Conservation (phyloP, 2,329 filamentous ascomycete genomes). For the Diaporthe sp. region DNA sequence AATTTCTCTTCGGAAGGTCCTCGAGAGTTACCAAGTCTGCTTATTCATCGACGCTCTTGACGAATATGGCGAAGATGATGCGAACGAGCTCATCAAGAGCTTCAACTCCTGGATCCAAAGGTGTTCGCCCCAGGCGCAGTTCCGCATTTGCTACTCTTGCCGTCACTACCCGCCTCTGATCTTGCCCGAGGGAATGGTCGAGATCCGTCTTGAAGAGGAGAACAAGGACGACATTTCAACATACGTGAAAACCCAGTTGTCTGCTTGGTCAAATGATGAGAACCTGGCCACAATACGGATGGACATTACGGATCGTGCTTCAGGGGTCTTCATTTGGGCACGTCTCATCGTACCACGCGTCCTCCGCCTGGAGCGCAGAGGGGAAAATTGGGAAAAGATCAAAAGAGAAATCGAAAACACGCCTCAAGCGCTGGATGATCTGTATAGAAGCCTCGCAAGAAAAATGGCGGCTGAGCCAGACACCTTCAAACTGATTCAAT, state of each 20-base stretch:
- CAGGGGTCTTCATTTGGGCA: constrained; percentile 56
- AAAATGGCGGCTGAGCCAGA: constrained; percentile 40
- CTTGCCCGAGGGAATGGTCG: constrained; percentile 39
- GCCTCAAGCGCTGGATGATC: constrained; percentile 45
- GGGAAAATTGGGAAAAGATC: constrained; percentile 42
- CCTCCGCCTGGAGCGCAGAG: constrained; percentile 40
- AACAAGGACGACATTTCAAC: constrained; percentile 50
- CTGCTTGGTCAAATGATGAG: not conserved
- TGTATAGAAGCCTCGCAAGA: constrained; percentile 47
- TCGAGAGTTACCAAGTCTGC: constrained; percentile 44
- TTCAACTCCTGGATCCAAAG: constrained; percentile 46
- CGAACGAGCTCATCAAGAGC: constrained; percentile 40
- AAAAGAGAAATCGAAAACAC: constrained; percentile 42
- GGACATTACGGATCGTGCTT: constrained; percentile 46
- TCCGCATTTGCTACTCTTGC: constrained; percentile 51
- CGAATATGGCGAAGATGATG: constrained; percentile 49
- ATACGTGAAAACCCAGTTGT: constrained; percentile 48
- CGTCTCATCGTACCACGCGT: constrained; percentile 47
- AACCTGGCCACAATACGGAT: constrained; percentile 39
- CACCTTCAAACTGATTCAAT: constrained; percentile 50
- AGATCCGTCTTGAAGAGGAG: constrained; percentile 50
- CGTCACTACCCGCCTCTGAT: constrained; percentile 51
- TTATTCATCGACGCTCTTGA: constrained; percentile 55
- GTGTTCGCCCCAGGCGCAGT: constrained; percentile 34
- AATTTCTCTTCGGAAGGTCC: constrained; percentile 43